Percentiles rank a stretch among this genome's conserved stretches.
Conservation (phyloP, 202 grass and related monocot genomes). For the Elaeis oleifera region DNA sequence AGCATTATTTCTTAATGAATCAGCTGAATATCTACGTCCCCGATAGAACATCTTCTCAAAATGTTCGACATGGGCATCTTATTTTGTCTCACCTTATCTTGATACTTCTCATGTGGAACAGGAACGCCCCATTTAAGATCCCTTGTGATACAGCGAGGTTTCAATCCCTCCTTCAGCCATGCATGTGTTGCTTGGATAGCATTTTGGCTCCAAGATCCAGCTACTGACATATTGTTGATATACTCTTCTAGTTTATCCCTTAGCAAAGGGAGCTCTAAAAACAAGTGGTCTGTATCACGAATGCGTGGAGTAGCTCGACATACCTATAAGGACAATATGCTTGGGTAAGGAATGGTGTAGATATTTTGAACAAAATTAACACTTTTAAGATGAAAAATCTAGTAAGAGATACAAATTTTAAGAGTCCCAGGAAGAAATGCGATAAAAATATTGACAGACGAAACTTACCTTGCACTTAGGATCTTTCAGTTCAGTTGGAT, state of each 20-base stretch:
- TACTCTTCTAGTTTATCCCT: conserved; percentile 72
- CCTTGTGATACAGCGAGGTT: conserved; percentile 84
- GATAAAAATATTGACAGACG: not conserved
- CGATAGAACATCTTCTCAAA: too few relatives aligned
- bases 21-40: too few relatives aligned
- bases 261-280: conserved; percentile 81
- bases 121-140: conserved; percentile 99
- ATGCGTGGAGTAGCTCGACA: conserved; percentile 70
- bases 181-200: conserved; percentile 96
- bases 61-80: too few relatives aligned
- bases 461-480: conserved; percentile 87
- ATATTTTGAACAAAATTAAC: conserved; percentile 1
- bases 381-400: not conserved
- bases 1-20: too few relatives aligned
- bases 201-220: conserved; percentile 95
- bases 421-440: not conserved
- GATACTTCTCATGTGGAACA: conserved; percentile 93
- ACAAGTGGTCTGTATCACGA: conserved; percentile 93
- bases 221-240: conserved; percentile 73
- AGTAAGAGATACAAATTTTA: not conserved
- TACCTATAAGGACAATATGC: conserved; percentile 34
- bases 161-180: conserved; percentile 97
- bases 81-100: conserved; percentile 70
- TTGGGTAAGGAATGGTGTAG: not conserved
- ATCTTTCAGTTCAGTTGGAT: conserved; percentile 80